Conservation (phyloP, 1,284 basidiomycete genomes). For the Fomitopsis schrenkii region DNA sequence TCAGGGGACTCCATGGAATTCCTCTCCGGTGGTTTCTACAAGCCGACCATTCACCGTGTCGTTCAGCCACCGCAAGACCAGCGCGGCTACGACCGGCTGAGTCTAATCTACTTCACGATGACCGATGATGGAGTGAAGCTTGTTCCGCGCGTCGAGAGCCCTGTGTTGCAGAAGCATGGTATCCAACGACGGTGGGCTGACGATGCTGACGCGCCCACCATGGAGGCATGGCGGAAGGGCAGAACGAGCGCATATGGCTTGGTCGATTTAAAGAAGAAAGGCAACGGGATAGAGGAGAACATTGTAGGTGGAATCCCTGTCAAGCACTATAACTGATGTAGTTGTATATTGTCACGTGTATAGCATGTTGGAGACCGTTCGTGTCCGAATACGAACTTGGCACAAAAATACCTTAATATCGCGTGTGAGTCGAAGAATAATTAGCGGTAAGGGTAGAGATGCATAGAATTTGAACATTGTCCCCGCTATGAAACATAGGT, state of each 20-base stretch:
- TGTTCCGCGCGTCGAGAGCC: slow-evolving; percentile 35
- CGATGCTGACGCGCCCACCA: slow-evolving; percentile 31
- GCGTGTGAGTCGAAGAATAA: too few relatives aligned
- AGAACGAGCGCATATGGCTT: slow-evolving; percentile 31
- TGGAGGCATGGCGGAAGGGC: slow-evolving; percentile 33
- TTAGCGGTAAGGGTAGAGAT: too few relatives aligned
- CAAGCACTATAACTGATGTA: slow-evolving; percentile 41
- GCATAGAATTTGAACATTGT: too few relatives aligned
- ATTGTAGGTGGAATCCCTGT: slow-evolving; percentile 42
- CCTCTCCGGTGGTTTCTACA: slow-evolving; percentile 47
- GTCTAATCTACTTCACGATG: slow-evolving; percentile 46
- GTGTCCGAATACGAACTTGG: too few relatives aligned
- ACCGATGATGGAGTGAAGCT: slow-evolving; percentile 28
- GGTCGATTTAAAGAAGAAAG: slow-evolving; percentile 24
- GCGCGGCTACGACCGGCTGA: slow-evolving; percentile 39
- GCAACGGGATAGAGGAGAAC: slow-evolving; percentile 42
- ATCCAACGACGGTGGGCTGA: slow-evolving; percentile 24
- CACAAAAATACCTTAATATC: too few relatives aligned
- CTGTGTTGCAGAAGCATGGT: slow-evolving; percentile 33
- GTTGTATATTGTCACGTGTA: background rate
- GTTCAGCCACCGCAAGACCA: slow-evolving; percentile 46
- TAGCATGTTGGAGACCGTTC: too few relatives aligned
- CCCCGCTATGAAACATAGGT: too few relatives aligned
- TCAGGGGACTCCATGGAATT: slow-evolving; percentile 56
- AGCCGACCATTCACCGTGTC: slow-evolving; percentile 34